Evolutionary conservation across 2,329 filamentous ascomycete genomes (phyloP).

Genomic region (Cercospora citrullina): DNA sequence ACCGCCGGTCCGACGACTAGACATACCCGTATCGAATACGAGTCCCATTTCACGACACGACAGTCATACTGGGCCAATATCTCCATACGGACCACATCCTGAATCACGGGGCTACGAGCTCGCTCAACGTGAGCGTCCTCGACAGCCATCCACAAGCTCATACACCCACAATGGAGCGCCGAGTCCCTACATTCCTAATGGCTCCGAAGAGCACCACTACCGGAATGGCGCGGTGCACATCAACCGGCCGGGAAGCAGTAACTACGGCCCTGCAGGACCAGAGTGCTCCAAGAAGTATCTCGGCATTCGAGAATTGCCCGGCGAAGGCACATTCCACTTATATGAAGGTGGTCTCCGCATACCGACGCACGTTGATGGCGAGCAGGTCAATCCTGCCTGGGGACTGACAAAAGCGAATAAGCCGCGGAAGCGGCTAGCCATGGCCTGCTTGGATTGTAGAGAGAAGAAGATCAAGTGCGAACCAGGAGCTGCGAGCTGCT

Average conservation of each 20-base stretch:
- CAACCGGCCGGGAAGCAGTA: slow-evolving; percentile 24
- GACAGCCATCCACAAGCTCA: slow-evolving; percentile 28
- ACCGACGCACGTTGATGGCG: slow-evolving; percentile 67
- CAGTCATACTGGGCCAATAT: slow-evolving; percentile 23
- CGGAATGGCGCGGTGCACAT: slow-evolving; percentile 21
- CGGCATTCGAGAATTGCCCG: slow-evolving; percentile 34
- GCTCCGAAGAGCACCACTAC: slow-evolving; percentile 29
- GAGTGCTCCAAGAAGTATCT: slow-evolving; percentile 38
- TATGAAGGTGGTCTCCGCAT: slow-evolving; percentile 39
- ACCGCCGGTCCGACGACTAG: slow-evolving; percentile 27
- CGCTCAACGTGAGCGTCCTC: slow-evolving; percentile 25
- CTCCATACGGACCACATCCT: slow-evolving; percentile 30
- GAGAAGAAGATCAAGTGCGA: slow-evolving; percentile 99
- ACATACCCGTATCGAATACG: slow-evolving; percentile 35
- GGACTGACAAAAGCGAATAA: slow-evolving; percentile 93
- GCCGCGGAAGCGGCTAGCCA: slow-evolving; percentile 83
- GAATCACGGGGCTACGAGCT: slow-evolving; percentile 30
- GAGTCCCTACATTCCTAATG: slow-evolving; percentile 30
- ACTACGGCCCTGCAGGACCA: slow-evolving; percentile 22
- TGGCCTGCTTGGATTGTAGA: slow-evolving; percentile 88
- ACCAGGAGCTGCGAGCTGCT: slow-evolving; percentile 80
- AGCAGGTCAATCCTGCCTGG: slow-evolving; percentile 87
- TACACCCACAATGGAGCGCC: slow-evolving; percentile 30
- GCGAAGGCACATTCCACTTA: slow-evolving; percentile 36
- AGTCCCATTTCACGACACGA: slow-evolving; percentile 31